These are phyloP conservation scores for Scleroderma citrinum DNA, from an alignment of 768 basidiomycete genomes.

Conservation along the genomic window DNA sequence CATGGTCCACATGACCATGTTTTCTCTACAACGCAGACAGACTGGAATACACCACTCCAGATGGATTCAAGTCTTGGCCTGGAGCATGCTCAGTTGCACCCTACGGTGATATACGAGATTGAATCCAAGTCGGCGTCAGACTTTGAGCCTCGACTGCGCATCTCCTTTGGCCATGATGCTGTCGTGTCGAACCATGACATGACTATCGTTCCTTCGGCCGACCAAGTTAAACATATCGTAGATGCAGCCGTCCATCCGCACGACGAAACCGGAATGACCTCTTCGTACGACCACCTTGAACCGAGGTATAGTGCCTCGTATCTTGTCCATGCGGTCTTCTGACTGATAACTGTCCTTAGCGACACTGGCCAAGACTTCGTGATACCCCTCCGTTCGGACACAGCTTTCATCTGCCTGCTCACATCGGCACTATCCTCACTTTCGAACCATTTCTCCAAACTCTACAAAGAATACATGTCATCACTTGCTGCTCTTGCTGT, in stretches of 20 bases:
- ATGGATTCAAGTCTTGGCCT: neutral
- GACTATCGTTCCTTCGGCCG: neutral
- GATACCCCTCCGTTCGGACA: constrained; percentile 76
- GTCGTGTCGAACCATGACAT: neutral
- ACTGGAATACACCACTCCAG: neutral
- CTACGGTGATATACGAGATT: constrained; percentile 52
- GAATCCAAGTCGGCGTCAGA: constrained; percentile 34
- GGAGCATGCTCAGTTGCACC: neutral
- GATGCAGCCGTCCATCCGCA: neutral
- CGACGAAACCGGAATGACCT: neutral
- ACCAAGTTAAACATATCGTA: constrained; percentile 10
- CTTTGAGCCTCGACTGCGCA: constrained; percentile 52
- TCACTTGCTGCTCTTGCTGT: constrained; percentile 45
- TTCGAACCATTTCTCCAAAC: constrained; percentile 40
- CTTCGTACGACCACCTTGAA: neutral
- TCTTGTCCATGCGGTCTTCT: neutral
- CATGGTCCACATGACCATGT: constrained; percentile 9
- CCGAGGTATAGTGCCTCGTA: constrained; percentile 6
- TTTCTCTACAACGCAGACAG: neutral
- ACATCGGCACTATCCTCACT: constrained; percentile 53
- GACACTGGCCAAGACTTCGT: constrained; percentile 45
- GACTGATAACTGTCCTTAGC: neutral
- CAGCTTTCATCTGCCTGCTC: constrained; percentile 74
- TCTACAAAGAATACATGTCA: constrained; percentile 46
- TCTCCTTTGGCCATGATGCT: constrained; percentile 34